phyloP scores from a whole-genome alignment of 2,329 filamentous ascomycete species.

The Calonectria pseudoturangicola region DNA sequence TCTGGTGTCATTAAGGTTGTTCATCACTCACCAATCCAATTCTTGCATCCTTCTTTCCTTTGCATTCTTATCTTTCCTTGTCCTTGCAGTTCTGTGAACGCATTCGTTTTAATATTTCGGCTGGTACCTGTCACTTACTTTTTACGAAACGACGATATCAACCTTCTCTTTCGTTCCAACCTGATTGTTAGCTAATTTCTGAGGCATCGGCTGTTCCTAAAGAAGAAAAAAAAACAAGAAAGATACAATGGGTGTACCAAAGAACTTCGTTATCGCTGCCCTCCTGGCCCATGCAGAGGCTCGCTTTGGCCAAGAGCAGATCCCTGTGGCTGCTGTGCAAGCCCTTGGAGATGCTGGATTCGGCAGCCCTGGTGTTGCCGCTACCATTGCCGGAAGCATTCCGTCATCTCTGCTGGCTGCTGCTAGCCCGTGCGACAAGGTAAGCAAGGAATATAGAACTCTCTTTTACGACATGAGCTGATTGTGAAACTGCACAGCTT shows the following conservation, averaged over 20 bases:
- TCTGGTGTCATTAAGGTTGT: slow-evolving; percentile 38
- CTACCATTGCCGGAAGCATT: slow-evolving; percentile 77
- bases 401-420: slow-evolving; percentile 78
- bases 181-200: slow-evolving; percentile 8
- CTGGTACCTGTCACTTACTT: slow-evolving; percentile 42
- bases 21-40: slow-evolving; percentile 44
- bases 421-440: slow-evolving; percentile 80
- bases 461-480: slow-evolving; percentile 39
- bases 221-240: slow-evolving; percentile 29
- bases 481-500: slow-evolving; percentile 64
- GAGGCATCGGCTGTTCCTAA: neutral
- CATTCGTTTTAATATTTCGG: slow-evolving; percentile 54
- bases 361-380: slow-evolving; percentile 76
- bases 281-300: slow-evolving; percentile 67
- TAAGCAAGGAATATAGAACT: slow-evolving; percentile 51
- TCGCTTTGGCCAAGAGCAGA: slow-evolving; percentile 79
- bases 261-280: slow-evolving; percentile 44
- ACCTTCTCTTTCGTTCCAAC: slow-evolving; percentile 35
- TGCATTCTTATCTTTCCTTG: slow-evolving; percentile 41
- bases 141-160: slow-evolving; percentile 50
- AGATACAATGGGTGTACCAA: slow-evolving; percentile 43
- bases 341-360: slow-evolving; percentile 67
- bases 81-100: slow-evolving; percentile 57
- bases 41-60: slow-evolving; percentile 37
- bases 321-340: slow-evolving; percentile 72